Conservation (phyloP, 257 asterid genomes). For the Solanum bulbocastanum region DNA sequence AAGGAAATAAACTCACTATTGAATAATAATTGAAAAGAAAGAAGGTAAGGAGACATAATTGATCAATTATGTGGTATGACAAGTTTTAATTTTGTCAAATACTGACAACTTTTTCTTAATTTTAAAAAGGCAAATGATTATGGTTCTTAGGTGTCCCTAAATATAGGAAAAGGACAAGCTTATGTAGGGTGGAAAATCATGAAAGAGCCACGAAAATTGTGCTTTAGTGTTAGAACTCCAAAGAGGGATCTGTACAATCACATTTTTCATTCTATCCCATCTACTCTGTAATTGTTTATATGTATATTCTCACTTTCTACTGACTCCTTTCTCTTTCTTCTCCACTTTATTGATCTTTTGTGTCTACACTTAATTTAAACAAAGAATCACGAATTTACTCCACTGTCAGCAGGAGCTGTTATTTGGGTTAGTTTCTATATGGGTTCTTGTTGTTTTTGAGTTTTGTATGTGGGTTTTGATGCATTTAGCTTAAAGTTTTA, state of each 20-base stretch:
- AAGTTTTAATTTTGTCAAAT: not conserved
- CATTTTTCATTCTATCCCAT: not conserved
- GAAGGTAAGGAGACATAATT: not conserved
- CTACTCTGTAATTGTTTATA: not conserved
- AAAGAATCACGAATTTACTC: not conserved
- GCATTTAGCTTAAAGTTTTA: not conserved
- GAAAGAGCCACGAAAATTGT: not conserved
- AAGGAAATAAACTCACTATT: not conserved
- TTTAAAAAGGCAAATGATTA: not conserved
- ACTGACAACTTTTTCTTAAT: not conserved
- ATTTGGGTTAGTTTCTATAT: not conserved
- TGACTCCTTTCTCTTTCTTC: not conserved
- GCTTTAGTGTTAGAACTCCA: not conserved
- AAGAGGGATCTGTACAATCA: not conserved
- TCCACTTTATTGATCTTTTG: not conserved
- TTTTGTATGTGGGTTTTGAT: not conserved
- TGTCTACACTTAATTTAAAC: not conserved
- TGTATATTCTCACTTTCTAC: not conserved
- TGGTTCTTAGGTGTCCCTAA: not conserved
- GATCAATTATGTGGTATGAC: not conserved
- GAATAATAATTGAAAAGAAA: not conserved
- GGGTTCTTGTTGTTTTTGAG: not conserved
- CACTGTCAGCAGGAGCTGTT: not conserved
- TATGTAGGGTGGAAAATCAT: not conserved
- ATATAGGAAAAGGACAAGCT: not conserved